Percentiles rank a stretch among this genome's conserved stretches.
Conservation (phyloP, 768 basidiomycete genomes). For the Guyanaporus albipodus region DNA sequence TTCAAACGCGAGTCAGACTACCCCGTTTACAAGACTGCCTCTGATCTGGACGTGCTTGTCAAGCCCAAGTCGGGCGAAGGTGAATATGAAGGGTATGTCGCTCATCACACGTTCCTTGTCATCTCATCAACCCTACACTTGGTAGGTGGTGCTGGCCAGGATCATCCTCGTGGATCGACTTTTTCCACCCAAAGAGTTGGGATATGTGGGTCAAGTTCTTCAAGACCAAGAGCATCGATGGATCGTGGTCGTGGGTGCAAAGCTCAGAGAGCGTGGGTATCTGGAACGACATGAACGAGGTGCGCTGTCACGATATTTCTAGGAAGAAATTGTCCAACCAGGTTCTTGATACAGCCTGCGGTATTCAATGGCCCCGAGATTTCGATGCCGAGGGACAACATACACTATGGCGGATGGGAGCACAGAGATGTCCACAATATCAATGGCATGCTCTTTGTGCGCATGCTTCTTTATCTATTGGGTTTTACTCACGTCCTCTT, state of each 20-base stretch:
- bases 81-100: conserved; percentile 76
- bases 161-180: conserved; percentile 94
- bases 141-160: conserved; percentile 92
- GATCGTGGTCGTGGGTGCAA: conserved; percentile 70
- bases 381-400: conserved; percentile 66
- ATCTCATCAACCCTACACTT: neutral
- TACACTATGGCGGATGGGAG: conserved; percentile 96
- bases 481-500: neutral
- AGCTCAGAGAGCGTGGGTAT: conserved; percentile 85
- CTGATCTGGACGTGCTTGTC: conserved; percentile 76
- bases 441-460: conserved; percentile 89
- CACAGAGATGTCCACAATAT: conserved; percentile 97
- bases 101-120: neutral
- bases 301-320: conserved; percentile 28
- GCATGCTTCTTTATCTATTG: conserved; percentile 22
- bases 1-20: conserved; percentile 78
- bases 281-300: conserved; percentile 99
- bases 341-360: conserved; percentile 59
- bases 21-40: conserved; percentile 81
- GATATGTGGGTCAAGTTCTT: conserved; percentile 89
- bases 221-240: conserved; percentile 50
- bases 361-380: conserved; percentile 99
- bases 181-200: conserved; percentile 89
- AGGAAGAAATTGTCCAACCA: neutral
- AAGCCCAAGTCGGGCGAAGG: conserved; percentile 76